Conservation (phyloP, 176 grass and related monocot species). For the barley (Hordeum vulgare) region MorexV3_pseudomolecules_assembly NC_058519.1:39089629-39090128, state of each 20-base stretch:
- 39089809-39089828: conserved; percentile 16
- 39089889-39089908: not conserved
- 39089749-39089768: conserved; percentile 46
- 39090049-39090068: not conserved
- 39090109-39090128: no score
- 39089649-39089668: not conserved
- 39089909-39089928: not conserved
- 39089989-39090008: not conserved
- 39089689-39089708: conserved; percentile 23
- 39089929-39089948: not conserved
- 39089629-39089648: not conserved
- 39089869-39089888: not conserved
- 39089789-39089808: not conserved
- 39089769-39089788: conserved; percentile 6
- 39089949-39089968: not conserved
- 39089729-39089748: no score
- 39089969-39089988: not conserved
- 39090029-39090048: conserved; percentile 8
- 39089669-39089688: conserved; percentile 34
- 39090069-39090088: not conserved
- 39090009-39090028: not conserved
- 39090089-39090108: no score
- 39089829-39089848: not conserved
- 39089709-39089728: no score
- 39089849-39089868: not conserved